Percentiles rank a stretch among this genome's conserved stretches.
These are phyloP conservation scores for Diplodia intermedia DNA, from an alignment of 2,329 filamentous ascomycete species.

Conservation along the genomic window DNA sequence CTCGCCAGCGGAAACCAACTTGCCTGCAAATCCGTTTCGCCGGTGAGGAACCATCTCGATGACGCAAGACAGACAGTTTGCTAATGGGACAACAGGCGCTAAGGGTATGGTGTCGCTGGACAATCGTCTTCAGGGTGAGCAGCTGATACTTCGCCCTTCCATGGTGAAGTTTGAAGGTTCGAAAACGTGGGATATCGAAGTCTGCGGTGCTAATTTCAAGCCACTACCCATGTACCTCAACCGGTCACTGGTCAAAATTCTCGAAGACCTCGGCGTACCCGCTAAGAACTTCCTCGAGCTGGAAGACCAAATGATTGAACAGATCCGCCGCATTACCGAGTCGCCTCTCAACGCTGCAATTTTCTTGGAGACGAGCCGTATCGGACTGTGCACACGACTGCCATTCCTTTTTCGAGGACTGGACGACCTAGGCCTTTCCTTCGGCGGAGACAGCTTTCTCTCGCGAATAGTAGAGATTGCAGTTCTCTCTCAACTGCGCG, in stretches of 20 bases:
- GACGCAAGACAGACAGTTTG: slow-evolving; percentile 2
- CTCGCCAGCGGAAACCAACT: slow-evolving; percentile 61
- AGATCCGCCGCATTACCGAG: slow-evolving; percentile 65
- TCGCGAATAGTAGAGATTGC: slow-evolving; percentile 73
- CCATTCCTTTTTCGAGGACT: slow-evolving; percentile 68
- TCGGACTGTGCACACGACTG: slow-evolving; percentile 67
- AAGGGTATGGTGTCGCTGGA: slow-evolving; percentile 84
- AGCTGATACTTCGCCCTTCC: slow-evolving; percentile 70
- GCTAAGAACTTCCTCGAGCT: slow-evolving; percentile 66
- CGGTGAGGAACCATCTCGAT: slow-evolving; percentile 49
- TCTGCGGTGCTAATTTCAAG: slow-evolving; percentile 72
- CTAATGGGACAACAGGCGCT: slow-evolving; percentile 54
- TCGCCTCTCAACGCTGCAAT: slow-evolving; percentile 66
- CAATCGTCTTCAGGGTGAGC: slow-evolving; percentile 61
- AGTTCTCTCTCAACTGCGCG: slow-evolving; percentile 72
- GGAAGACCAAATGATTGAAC: slow-evolving; percentile 66
- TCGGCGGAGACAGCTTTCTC: slow-evolving; percentile 72
- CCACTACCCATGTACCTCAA: slow-evolving; percentile 76
- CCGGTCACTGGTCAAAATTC: slow-evolving; percentile 81
- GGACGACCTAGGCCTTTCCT: slow-evolving; percentile 65
- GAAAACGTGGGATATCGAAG: slow-evolving; percentile 67
- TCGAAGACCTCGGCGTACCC: slow-evolving; percentile 76
- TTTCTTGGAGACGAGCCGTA: slow-evolving; percentile 68
- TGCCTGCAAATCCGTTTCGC: slow-evolving; percentile 77
- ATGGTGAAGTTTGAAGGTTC: slow-evolving; percentile 76